Conservation (phyloP, 148 eudicot species). For the Persicaria maculosa region DNA sequence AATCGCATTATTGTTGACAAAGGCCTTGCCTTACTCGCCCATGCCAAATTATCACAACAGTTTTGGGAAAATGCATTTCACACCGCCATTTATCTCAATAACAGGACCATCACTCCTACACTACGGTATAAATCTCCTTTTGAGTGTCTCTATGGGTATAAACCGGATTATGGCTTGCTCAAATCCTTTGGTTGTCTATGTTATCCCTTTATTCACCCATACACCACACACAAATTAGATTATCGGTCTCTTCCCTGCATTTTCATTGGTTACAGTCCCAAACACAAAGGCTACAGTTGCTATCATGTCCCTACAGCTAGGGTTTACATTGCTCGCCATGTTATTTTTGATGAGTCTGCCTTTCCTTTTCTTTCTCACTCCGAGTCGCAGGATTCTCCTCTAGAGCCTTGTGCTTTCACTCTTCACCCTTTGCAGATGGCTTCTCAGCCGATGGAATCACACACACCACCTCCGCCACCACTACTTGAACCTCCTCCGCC, state of each 20-base stretch:
- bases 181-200: neutral
- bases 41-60: neutral
- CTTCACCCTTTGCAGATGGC: neutral
- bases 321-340: neutral
- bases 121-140: neutral
- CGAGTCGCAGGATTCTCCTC: neutral
- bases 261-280: neutral
- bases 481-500: neutral
- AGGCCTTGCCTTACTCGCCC: neutral
- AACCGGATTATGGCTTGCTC: neutral
- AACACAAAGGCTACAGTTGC: neutral
- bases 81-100: neutral
- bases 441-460: neutral
- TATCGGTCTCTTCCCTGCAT: neutral
- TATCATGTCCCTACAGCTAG: neutral
- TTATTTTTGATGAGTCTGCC: neutral
- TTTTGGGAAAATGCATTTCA: neutral
- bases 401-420: neutral
- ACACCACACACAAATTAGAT: neutral
- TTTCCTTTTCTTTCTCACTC: neutral
- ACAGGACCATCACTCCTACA: neutral
- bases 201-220: neutral
- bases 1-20: neutral
- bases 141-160: neutral
- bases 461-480: neutral